Conservation (phyloP, 257 asterid species). For the Echites panduratus region DNA sequence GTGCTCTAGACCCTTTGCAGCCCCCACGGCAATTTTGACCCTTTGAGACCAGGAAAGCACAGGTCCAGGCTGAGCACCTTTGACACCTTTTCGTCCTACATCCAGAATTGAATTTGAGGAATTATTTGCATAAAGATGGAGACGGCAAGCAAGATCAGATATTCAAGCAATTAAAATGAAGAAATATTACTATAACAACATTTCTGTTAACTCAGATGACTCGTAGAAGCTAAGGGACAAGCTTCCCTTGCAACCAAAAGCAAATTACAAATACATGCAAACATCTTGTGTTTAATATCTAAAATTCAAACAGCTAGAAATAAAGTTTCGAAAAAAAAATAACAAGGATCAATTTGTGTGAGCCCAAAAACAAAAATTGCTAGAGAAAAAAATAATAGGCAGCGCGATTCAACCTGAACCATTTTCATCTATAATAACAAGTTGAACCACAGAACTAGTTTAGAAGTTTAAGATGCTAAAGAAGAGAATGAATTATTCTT, state of each 20-base stretch:
- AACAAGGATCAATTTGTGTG: neutral
- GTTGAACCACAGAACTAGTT: neutral
- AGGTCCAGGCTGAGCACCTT: constrained; percentile 81
- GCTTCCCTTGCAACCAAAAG: neutral
- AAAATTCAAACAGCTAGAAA: neutral
- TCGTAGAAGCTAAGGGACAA: neutral
- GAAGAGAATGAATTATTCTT: neutral
- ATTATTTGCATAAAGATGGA: constrained; percentile 6
- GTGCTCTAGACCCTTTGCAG: constrained; percentile 74
- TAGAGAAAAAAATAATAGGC: neutral
- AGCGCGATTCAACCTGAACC: too few relatives aligned
- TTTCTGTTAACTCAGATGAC: neutral
- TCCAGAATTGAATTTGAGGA: neutral
- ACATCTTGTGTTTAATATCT: neutral
- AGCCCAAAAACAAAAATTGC: neutral
- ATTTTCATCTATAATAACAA: neutral
- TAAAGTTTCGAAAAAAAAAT: neutral
- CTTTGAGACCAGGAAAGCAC: constrained; percentile 61
- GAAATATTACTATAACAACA: neutral
- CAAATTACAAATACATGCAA: neutral
- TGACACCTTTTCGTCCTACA: constrained; percentile 71
- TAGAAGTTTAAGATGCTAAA: neutral
- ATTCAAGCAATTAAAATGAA: neutral
- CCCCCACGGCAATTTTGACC: constrained; percentile 76
- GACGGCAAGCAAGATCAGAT: neutral